A percentile compares a stretch with the other conserved stretches of the same genome.
Evolutionary conservation across 2,329 filamentous ascomycete genomes (phyloP).

Genomic region (Phoma herbarum): DNA sequence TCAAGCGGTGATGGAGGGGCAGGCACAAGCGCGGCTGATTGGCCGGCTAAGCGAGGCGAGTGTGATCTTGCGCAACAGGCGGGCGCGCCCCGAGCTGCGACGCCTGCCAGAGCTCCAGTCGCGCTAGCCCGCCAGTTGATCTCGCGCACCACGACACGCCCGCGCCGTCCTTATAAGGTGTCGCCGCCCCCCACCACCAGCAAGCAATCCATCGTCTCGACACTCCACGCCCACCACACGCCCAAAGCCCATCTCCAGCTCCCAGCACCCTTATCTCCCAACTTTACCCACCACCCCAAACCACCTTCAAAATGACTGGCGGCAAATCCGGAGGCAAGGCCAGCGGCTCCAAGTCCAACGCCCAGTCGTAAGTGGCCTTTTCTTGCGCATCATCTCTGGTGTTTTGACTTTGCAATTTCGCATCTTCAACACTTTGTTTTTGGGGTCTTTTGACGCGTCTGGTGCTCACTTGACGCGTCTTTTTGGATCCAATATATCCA

Average conservation of each 20-base stretch:
- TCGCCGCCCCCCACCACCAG: slow-evolving; percentile 48
- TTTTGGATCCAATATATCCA: slow-evolving; percentile 29
- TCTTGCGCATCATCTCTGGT: slow-evolving; percentile 19
- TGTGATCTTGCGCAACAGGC: slow-evolving; percentile 38
- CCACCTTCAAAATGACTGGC: slow-evolving; percentile 93
- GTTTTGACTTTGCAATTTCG: slow-evolving; percentile 17
- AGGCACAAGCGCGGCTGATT: slow-evolving; percentile 21
- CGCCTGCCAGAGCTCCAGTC: slow-evolving; percentile 29
- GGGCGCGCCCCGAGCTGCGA: slow-evolving; percentile 24
- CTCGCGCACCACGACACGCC: slow-evolving; percentile 53
- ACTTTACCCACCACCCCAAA: slow-evolving; percentile 48
- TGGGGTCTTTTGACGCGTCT: slow-evolving; percentile 22
- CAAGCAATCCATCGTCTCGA: slow-evolving; percentile 54
- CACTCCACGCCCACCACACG: slow-evolving; percentile 44
- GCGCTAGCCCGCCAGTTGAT: slow-evolving; percentile 50
- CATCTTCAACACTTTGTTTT: slow-evolving; percentile 5
- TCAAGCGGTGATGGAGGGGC: slow-evolving; percentile 29
- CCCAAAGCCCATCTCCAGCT: slow-evolving; percentile 30
- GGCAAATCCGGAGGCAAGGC: slow-evolving; percentile 99
- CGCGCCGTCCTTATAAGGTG: slow-evolving; percentile 52
- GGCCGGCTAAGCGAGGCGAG: slow-evolving; percentile 31
- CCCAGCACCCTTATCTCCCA: slow-evolving; percentile 28
- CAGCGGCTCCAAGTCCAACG: slow-evolving; percentile 93
- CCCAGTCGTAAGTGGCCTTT: slow-evolving; percentile 82
- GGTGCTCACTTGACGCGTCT: slow-evolving; percentile 37